Evolutionary conservation across 208 protist genomes (phyloP), one percentile per base, ranked within the genome.

Genomic region (Trypanosoma rangeli): DNA sequence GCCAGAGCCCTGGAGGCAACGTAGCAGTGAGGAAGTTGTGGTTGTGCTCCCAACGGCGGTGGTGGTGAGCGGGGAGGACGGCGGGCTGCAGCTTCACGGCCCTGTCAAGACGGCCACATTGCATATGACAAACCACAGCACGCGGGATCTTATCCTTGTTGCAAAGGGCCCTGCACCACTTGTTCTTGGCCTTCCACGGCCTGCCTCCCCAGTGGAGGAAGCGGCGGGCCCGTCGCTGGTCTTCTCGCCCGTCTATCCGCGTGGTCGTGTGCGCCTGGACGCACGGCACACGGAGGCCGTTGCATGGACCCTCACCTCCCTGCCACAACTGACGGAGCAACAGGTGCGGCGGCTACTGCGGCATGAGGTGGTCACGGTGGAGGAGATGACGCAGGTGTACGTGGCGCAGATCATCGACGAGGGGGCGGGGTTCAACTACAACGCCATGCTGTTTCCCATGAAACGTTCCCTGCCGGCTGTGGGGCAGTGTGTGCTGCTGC

Each of bases 391-490:
- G 39, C 75, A 89, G 39, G 73, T 92, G 7, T 81, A 73, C 46
- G 84, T 92, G 50, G 85, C 81, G 18, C 81, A 92, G 61, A 78
- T 85, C 8, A 52, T 72, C 35, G 70, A 76, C 20, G 75, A 80
- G 50, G 44, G 59, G 18, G 68, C 82, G 52, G 73, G 81, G 50
- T 78, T 86, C 28, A 70, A 82, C 13, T 82, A 78, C 48, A 77
- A 77, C 66, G 72, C 70, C 26, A 60, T 68, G 44, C 37, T 72
- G 26, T 80, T 82, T 37, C 68, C 68, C 5, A 48, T 77, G 33
- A 82, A 75, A 33, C 80, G 68, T 22, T 49, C 66, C 15, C 52
- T 84, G 53, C 76, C 73, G 28, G 73, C 55, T n/a, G 66, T 77
- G n/a, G 83, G 75, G 26, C 83, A 88, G 55, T 88, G 83, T 61